Conservation (phyloP, 495 filamentous ascomycete genomes). For the Penicillium silybi region DNA sequence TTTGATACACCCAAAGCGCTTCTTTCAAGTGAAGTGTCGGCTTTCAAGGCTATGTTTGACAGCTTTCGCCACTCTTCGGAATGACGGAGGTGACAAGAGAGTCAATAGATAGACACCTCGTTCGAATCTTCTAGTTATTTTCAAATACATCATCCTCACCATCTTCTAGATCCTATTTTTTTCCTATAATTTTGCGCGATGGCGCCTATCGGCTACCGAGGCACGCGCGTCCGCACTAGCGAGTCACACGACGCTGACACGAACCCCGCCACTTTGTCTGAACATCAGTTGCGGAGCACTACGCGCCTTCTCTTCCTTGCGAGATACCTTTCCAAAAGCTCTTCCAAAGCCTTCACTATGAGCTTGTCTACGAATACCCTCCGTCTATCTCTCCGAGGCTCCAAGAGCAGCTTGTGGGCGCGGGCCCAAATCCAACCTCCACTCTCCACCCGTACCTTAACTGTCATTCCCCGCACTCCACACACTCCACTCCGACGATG, state of each 20-base stretch:
- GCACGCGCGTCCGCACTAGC: not conserved
- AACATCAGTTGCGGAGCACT: not conserved
- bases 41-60: constrained; percentile 17
- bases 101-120: not conserved
- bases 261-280: not conserved
- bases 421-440: not conserved
- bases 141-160: too few species aligned
- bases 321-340: not conserved
- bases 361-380: not conserved
- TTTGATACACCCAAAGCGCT: constrained; percentile 22
- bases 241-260: not conserved
- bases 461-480: not conserved
- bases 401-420: not conserved
- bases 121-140: too few species aligned
- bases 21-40: constrained; percentile 14
- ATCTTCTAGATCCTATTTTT: not conserved
- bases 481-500: not conserved
- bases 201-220: not conserved
- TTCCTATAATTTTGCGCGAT: not conserved
- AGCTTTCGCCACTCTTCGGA: constrained; percentile 7
- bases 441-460: not conserved
- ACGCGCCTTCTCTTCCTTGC: not conserved
- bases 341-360: not conserved
- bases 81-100: not conserved
- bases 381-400: not conserved